Conservation (phyloP, 2,329 filamentous ascomycete species). For the Saccharata proteae region DNA sequence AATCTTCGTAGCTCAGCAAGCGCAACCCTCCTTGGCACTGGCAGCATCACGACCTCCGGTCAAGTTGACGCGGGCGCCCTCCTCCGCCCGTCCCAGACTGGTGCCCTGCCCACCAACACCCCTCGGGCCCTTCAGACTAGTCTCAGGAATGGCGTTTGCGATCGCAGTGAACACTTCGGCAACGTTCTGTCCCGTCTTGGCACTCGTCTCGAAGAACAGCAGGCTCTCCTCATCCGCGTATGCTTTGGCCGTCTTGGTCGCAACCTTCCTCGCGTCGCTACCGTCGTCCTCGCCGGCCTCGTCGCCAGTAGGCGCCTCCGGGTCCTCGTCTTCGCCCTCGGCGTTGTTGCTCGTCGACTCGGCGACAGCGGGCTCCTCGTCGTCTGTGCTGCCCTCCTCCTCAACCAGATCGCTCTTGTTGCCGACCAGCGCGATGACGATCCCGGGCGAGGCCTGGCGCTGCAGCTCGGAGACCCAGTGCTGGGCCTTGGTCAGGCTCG, state of each 20-base stretch:
- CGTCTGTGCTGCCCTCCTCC: slow-evolving; percentile 26
- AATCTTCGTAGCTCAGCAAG: no score
- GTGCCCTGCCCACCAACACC: slow-evolving; percentile 45
- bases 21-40: slow-evolving; percentile 81
- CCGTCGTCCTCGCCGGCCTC: slow-evolving; percentile 39
- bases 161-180: slow-evolving; percentile 96
- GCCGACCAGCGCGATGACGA: slow-evolving; percentile 91
- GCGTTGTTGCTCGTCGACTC: slow-evolving; percentile 28
- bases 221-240: slow-evolving; percentile 93
- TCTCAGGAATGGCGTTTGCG: slow-evolving; percentile 95
- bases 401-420: slow-evolving; percentile 75
- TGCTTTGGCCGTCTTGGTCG: slow-evolving; percentile 77
- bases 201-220: slow-evolving; percentile 95
- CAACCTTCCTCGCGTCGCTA: slow-evolving; percentile 73
- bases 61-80: slow-evolving; percentile 70
- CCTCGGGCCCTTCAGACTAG: slow-evolving; percentile 78
- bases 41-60: slow-evolving; percentile 55
- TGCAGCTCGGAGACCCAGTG: slow-evolving; percentile 98
- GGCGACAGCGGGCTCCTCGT: slow-evolving; percentile 28
- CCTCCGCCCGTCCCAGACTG: slow-evolving; percentile 44
- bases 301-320: slow-evolving; percentile 32
- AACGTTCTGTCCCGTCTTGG: slow-evolving; percentile 91
- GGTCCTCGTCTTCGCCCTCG: slow-evolving; percentile 3
- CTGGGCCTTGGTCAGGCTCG: slow-evolving; percentile 89
- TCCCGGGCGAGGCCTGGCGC: slow-evolving; percentile 87